Evolutionary conservation across 139 green algal species (phyloP).

Genomic region (Coccomyxa sp.): DNA sequence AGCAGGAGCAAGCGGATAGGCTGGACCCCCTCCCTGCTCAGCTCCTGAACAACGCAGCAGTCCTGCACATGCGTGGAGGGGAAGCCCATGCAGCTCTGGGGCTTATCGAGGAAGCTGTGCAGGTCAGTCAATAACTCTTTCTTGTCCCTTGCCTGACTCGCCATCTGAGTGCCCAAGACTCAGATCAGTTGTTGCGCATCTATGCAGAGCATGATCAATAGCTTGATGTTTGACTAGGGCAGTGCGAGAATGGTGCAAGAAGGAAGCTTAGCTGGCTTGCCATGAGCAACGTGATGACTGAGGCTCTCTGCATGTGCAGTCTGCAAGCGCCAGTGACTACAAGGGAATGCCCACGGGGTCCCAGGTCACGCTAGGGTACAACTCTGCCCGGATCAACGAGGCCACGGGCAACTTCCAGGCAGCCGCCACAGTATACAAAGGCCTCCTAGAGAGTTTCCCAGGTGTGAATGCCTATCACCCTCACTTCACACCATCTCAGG

Average conservation of each 20-base stretch:
- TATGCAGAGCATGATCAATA: too few relatives aligned
- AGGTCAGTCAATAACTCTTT: too few relatives aligned
- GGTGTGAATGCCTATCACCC: too few relatives aligned
- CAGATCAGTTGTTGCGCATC: too few relatives aligned
- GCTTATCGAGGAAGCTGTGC: slow-evolving; percentile 44
- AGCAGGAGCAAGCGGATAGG: background rate
- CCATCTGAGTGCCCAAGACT: background rate
- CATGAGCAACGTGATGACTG: background rate
- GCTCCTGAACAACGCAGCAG: slow-evolving; percentile 86
- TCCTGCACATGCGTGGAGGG: slow-evolving; percentile 56
- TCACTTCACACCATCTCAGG: too few relatives aligned
- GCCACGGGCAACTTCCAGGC: slow-evolving; percentile 45
- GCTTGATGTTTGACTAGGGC: too few relatives aligned
- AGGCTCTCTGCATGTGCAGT: background rate
- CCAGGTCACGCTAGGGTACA: slow-evolving; percentile 75
- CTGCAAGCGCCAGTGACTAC: background rate
- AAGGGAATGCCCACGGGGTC: slow-evolving; percentile 11
- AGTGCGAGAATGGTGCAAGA: background rate
- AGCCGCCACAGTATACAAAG: slow-evolving; percentile 51
- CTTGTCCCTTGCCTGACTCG: background rate
- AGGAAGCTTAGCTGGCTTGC: background rate
- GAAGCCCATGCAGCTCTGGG: slow-evolving; percentile 28
- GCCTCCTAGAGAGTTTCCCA: slow-evolving; percentile 58
- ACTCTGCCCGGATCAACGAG: slow-evolving; percentile 74
- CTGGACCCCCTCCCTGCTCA: background rate